A percentile compares a stretch with the other conserved stretches of the same genome.
These are phyloP conservation scores for Lichtheimia corymbifera DNA, from an alignment of 371 early-diverging fungal genomes.

Conservation along the genomic window DNA sequence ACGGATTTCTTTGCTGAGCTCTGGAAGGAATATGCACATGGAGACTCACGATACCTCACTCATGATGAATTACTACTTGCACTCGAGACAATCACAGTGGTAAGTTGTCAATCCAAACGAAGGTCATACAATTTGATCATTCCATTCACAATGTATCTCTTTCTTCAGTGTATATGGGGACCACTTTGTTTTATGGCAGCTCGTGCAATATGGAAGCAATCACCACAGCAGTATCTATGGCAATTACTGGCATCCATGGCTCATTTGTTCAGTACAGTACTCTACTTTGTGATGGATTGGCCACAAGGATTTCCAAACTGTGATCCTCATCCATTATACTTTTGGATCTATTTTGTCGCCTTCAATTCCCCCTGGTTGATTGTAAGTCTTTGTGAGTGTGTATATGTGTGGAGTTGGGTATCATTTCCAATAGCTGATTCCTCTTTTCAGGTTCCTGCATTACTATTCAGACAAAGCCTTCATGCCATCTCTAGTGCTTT, in stretches of 20 bases:
- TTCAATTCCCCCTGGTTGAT: slow-evolving; percentile 51
- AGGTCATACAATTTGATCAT: slow-evolving; percentile 1
- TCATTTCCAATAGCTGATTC: neutral
- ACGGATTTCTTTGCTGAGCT: slow-evolving; percentile 69
- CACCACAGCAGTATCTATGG: slow-evolving; percentile 67
- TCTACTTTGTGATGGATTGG: slow-evolving; percentile 42
- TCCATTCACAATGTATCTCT: neutral
- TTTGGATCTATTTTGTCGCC: slow-evolving; percentile 44
- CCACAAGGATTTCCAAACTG: slow-evolving; percentile 32
- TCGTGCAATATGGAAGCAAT: slow-evolving; percentile 58
- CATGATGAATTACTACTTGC: slow-evolving; percentile 76
- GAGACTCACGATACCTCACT: slow-evolving; percentile 86
- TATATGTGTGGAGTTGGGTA: neutral
- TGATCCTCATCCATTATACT: slow-evolving; percentile 41
- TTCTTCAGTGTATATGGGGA: slow-evolving; percentile 70
- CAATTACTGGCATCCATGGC: slow-evolving; percentile 63
- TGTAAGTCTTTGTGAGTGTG: slow-evolving; percentile 12
- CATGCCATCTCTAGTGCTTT: neutral
- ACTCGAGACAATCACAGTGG: slow-evolving; percentile 89
- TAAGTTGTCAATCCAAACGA: slow-evolving; percentile 36
- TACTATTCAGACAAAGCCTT: slow-evolving; percentile 6
- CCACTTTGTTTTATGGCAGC: slow-evolving; percentile 72
- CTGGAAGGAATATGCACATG: slow-evolving; percentile 92
- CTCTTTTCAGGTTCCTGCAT: neutral
- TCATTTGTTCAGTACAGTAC: slow-evolving; percentile 35